These are phyloP conservation scores for Xylaria cubensis DNA, from an alignment of 495 filamentous ascomycete species.

Conservation along the genomic window DNA sequence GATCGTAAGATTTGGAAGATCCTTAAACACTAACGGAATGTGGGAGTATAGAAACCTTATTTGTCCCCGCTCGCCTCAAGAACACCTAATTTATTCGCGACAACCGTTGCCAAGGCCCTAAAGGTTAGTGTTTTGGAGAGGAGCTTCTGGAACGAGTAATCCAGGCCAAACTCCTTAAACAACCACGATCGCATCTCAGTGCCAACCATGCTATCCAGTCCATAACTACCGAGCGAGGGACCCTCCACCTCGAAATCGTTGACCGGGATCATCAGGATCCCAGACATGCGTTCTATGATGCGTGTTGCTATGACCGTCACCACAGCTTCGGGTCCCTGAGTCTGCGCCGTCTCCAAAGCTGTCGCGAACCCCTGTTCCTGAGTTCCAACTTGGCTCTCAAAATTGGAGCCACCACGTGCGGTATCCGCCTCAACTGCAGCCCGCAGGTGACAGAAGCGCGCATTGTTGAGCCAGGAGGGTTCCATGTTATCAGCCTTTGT, in stretches of 20 bases:
- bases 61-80: not conserved
- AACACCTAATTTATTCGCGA: slow-evolving; percentile 13
- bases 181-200: slow-evolving; percentile 50
- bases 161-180: slow-evolving; percentile 46
- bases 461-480: slow-evolving; percentile 28
- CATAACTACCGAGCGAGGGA: slow-evolving; percentile 41
- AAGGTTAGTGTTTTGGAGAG: slow-evolving; percentile 19
- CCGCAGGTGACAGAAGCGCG: slow-evolving; percentile 18
- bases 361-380: slow-evolving; percentile 8
- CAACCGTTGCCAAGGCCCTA: slow-evolving; percentile 10
- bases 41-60: not conserved
- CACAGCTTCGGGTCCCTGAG: slow-evolving; percentile 21
- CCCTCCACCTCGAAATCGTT: slow-evolving; percentile 30
- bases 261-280: slow-evolving; percentile 37
- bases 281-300: slow-evolving; percentile 37
- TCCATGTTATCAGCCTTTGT: slow-evolving; percentile 21
- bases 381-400: not conserved
- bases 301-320: slow-evolving; percentile 14
- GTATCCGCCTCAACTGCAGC: not conserved
- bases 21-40: not conserved
- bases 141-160: slow-evolving; percentile 44
- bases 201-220: slow-evolving; percentile 51
- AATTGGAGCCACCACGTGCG: slow-evolving; percentile 9
- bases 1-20: slow-evolving; percentile 17
- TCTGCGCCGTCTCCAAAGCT: not conserved